phyloP scores from a whole-genome alignment of 1,284 basidiomycete species.

The Exsudoporus floridanus region DNA sequence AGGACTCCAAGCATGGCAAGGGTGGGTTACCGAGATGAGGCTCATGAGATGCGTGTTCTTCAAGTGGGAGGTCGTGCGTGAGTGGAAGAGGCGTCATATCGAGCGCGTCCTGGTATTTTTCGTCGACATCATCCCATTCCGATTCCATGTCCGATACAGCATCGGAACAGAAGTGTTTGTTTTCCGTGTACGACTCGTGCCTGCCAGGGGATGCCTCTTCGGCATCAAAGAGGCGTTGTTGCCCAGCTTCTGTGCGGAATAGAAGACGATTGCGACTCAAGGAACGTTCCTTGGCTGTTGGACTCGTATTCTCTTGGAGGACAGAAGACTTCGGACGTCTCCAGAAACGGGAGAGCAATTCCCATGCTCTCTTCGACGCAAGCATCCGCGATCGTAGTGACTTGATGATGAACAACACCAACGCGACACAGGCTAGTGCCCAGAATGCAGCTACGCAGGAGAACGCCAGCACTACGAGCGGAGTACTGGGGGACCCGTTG shows the following conservation, averaged over 20 bases:
- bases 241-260: background rate
- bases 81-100: constrained; percentile 27
- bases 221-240: constrained; percentile 1
- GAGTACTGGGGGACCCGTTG: constrained; percentile 1
- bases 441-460: constrained; percentile 41
- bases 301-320: background rate
- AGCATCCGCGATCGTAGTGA: constrained; percentile 34
- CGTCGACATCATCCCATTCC: constrained; percentile 31
- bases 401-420: constrained; percentile 38
- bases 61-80: constrained; percentile 20
- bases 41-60: constrained; percentile 5
- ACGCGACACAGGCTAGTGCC: constrained; percentile 37
- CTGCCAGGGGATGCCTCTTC: constrained; percentile 7
- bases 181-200: background rate
- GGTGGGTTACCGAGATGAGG: constrained; percentile 15
- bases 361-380: constrained; percentile 34
- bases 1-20: constrained; percentile 1
- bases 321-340: constrained; percentile 13
- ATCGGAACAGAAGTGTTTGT: constrained; percentile 8
- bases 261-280: background rate
- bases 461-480: constrained; percentile 37
- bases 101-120: constrained; percentile 41
- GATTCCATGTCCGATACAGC: constrained; percentile 21
- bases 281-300: background rate
- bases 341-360: constrained; percentile 37